A percentile compares a stretch with the other conserved stretches of the same genome.
These are phyloP conservation scores for Trichoderma virens DNA, from an alignment of 495 filamentous ascomycete species.

Conservation along the genomic window DNA sequence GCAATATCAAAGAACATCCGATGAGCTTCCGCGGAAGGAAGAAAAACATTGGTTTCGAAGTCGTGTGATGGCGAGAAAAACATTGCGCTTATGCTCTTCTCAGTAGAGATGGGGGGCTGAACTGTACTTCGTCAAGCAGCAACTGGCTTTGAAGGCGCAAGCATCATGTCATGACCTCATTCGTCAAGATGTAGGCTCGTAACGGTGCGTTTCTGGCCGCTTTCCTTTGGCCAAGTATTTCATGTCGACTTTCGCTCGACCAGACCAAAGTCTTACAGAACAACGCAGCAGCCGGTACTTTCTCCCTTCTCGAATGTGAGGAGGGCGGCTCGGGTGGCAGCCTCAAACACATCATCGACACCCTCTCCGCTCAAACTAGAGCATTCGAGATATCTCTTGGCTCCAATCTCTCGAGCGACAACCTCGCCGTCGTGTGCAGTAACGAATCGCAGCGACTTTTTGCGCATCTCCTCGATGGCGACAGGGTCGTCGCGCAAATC, in stretches of 20 bases:
- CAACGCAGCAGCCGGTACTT: constrained; percentile 75
- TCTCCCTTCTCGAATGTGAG: constrained; percentile 86
- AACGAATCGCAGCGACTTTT: constrained; percentile 82
- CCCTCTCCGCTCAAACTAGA: constrained; percentile 95
- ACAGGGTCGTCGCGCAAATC: constrained; percentile 92
- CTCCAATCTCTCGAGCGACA: constrained; percentile 76
- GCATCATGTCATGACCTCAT: background rate
- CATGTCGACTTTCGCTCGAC: no score
- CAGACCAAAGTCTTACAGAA: constrained; percentile 75
- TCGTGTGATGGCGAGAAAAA: background rate
- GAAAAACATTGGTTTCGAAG: background rate
- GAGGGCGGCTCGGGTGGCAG: constrained; percentile 89
- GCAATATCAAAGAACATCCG: background rate
- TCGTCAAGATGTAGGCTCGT: background rate
- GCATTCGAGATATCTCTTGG: constrained; percentile 94
- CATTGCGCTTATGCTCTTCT: background rate
- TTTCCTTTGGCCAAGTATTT: background rate
- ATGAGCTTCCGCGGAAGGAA: background rate
- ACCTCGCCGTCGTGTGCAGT: constrained; percentile 70
- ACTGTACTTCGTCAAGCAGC: background rate
- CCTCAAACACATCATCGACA: constrained; percentile 98
- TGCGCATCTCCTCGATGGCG: constrained; percentile 95
- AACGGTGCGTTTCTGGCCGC: background rate
- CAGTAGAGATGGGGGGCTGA: background rate
- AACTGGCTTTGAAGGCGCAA: background rate